These are phyloP conservation scores for Dalbergia cultrata DNA, from an alignment of 306 rosid species.

Conservation along the genomic window DNA sequence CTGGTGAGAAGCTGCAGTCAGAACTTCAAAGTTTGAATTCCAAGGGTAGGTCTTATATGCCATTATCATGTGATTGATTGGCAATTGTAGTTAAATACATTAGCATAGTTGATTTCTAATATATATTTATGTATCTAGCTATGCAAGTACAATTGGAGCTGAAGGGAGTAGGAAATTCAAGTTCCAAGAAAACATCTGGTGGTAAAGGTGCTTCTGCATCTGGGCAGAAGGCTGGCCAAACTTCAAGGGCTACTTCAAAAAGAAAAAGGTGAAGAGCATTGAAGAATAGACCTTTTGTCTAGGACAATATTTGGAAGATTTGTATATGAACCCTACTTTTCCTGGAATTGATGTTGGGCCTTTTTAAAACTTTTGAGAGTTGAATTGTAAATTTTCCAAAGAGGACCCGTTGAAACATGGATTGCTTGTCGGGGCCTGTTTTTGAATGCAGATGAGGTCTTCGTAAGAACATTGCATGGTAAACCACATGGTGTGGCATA, in stretches of 20 bases:
- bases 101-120: conserved; percentile 19
- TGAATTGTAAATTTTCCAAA: conserved; percentile 40
- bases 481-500: too few relatives aligned
- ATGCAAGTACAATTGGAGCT: conserved; percentile 79
- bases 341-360: conserved; percentile 33
- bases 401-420: conserved; percentile 8
- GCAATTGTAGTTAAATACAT: conserved; percentile 26
- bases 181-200: conserved; percentile 67
- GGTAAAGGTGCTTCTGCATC: conserved; percentile 70
- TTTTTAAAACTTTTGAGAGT: background rate
- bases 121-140: conserved; percentile 53
- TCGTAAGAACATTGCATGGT: conserved; percentile 14
- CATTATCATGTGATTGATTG: conserved; percentile 24
- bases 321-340: conserved; percentile 47
- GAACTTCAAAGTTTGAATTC: conserved; percentile 85
- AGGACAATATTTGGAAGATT: conserved; percentile 25
- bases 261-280: conserved; percentile 78
- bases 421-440: background rate
- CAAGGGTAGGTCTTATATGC: conserved; percentile 64
- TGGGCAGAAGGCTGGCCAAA: conserved; percentile 67
- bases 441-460: conserved; percentile 22
- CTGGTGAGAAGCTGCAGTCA: conserved; percentile 81
- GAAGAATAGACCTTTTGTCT: background rate
- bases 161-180: conserved; percentile 71
- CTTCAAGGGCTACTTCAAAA: conserved; percentile 72